phyloP scores from a whole-genome alignment of 164 flowering plant species.

The Amborella trichopoda region DNA sequence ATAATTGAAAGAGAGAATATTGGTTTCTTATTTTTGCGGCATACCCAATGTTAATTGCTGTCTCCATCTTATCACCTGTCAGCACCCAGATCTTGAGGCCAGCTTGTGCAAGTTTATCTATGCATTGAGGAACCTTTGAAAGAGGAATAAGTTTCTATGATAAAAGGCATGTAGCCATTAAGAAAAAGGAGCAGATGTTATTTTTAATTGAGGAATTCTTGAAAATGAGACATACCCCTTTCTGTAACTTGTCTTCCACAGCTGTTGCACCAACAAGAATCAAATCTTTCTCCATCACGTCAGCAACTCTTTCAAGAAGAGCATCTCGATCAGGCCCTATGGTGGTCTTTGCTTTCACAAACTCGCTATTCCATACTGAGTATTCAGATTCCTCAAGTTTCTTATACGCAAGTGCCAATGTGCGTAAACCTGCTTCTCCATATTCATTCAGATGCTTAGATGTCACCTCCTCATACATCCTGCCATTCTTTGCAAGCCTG shows the following conservation, averaged over 20 bases:
- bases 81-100: slow-evolving; percentile 98
- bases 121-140: slow-evolving; percentile 90
- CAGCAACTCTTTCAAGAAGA: slow-evolving; percentile 69
- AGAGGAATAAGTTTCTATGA: slow-evolving; percentile 1
- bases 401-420: slow-evolving; percentile 83
- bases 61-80: slow-evolving; percentile 99
- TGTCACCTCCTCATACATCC: slow-evolving; percentile 55
- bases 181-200: not conserved
- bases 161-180: not conserved
- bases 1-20: not conserved
- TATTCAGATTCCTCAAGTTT: slow-evolving; percentile 82
- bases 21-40: slow-evolving; percentile 7
- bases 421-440: slow-evolving; percentile 95
- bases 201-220: not conserved
- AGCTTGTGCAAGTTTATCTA: slow-evolving; percentile 98
- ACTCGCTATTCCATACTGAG: slow-evolving; percentile 73
- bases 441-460: slow-evolving; percentile 78
- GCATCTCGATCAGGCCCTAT: slow-evolving; percentile 77
- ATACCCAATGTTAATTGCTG: slow-evolving; percentile 97
- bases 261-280: slow-evolving; percentile 95
- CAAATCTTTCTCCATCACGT: slow-evolving; percentile 79
- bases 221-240: slow-evolving; percentile 50
- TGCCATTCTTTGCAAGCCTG: slow-evolving; percentile 71
- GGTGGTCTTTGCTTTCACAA: slow-evolving; percentile 64
- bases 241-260: slow-evolving; percentile 95